Percentiles rank a stretch among this genome's conserved stretches.
Conservation (phyloP, 1,284 basidiomycete species). For the Athelia sp. region DNA sequence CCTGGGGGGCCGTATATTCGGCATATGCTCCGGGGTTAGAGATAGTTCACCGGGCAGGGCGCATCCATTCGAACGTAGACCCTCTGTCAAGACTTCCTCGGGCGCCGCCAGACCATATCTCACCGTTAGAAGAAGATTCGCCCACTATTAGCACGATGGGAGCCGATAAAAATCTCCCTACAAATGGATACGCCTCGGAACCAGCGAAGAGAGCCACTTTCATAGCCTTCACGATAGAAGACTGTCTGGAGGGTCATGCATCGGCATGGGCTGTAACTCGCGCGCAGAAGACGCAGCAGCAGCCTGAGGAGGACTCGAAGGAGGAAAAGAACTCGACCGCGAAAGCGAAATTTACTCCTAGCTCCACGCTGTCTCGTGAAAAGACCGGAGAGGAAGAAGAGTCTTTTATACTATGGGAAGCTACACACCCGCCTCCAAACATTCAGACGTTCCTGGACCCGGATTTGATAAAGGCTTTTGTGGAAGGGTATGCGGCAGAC, state of each 20-base stretch:
- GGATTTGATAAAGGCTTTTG: neutral
- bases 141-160: neutral
- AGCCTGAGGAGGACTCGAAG: neutral
- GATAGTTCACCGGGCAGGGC: neutral
- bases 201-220: neutral
- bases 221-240: neutral
- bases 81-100: neutral
- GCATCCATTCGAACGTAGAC: neutral
- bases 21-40: no score
- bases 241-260: neutral
- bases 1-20: neutral
- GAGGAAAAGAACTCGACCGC: no score
- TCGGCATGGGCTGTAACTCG: neutral
- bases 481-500: slow-evolving; percentile 1
- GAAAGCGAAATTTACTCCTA: no score
- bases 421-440: neutral
- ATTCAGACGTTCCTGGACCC: neutral
- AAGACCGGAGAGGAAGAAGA: neutral
- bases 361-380: no score
- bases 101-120: slow-evolving; percentile 9
- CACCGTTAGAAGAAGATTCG: slow-evolving; percentile 1
- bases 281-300: neutral
- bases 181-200: neutral
- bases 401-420: neutral
- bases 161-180: slow-evolving; percentile 5